These are phyloP conservation scores for Lactarius evosmus DNA, from an alignment of 768 basidiomycete genomes.

Conservation along the genomic window DNA sequence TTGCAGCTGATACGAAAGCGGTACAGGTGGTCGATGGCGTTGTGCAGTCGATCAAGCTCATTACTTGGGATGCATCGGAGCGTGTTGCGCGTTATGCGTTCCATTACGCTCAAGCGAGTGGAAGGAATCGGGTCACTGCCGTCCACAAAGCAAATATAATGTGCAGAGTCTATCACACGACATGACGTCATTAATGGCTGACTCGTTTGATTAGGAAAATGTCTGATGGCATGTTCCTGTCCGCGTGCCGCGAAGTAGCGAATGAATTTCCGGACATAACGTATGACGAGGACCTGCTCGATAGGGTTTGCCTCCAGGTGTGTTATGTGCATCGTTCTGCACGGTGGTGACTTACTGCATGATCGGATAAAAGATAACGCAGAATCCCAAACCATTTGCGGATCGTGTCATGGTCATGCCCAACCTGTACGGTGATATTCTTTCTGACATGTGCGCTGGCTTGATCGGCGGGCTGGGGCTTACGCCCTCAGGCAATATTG, in stretches of 20 bases:
- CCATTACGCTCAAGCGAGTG: constrained; percentile 88
- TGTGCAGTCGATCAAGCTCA: constrained; percentile 98
- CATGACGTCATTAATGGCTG: constrained; percentile 16
- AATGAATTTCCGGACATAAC: constrained; percentile 91
- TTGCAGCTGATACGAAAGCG: constrained; percentile 17
- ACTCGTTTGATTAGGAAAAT: constrained; percentile 74
- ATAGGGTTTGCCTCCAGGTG: constrained; percentile 92
- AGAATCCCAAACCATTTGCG: constrained; percentile 89
- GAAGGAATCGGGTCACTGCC: constrained; percentile 90
- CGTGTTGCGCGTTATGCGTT: constrained; percentile 98
- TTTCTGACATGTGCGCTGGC: constrained; percentile 98
- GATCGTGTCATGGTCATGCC: constrained; percentile 99
- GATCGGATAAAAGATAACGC: constrained; percentile 58
- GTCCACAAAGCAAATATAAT: constrained; percentile 99
- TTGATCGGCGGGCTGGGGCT: constrained; percentile 96
- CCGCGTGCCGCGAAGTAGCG: constrained; percentile 93
- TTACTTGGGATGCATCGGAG: constrained; percentile 98
- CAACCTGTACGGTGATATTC: constrained; percentile 92
- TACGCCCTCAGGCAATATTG: constrained; percentile 97
- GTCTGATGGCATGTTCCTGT: constrained; percentile 99
- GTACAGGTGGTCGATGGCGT: constrained; percentile 91
- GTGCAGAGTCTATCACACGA: constrained; percentile 40
- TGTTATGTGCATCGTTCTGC: constrained; percentile 23
- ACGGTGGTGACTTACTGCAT: not conserved
- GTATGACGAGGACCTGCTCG: constrained; percentile 96